A percentile compares a stretch with the other conserved stretches of the same genome.
Evolutionary conservation across 225 moss, liverwort and hornwort genomes (phyloP).

Genomic region (Takakia lepidozioides): DNA sequence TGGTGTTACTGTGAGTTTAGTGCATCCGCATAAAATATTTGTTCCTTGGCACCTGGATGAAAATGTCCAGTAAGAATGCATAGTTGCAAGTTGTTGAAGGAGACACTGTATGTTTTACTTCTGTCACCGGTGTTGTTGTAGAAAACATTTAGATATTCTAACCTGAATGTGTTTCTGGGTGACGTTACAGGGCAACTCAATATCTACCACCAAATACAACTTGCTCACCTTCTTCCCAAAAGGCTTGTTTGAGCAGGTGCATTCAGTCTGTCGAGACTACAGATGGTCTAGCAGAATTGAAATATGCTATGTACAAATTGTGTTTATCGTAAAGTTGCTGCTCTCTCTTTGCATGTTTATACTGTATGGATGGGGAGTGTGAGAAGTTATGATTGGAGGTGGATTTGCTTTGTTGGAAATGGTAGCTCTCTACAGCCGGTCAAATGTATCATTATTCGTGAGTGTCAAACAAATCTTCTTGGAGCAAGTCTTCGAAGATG

Average conservation of each 20-base stretch:
- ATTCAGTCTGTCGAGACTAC: not conserved
- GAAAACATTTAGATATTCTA: not conserved
- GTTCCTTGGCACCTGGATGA: not conserved
- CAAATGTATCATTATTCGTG: too few species aligned
- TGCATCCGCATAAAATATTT: not conserved
- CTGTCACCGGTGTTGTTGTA: too few species aligned
- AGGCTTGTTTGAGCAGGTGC: slow-evolving; percentile 90
- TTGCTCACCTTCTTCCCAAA: slow-evolving; percentile 84
- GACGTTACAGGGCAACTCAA: slow-evolving; percentile 65
- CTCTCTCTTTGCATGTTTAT: too few species aligned
- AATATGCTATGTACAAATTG: too few species aligned
- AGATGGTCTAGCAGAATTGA: not conserved
- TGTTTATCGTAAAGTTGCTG: too few species aligned
- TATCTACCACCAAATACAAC: slow-evolving; percentile 89
- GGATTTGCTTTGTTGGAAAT: too few species aligned
- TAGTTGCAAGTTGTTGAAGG: not conserved
- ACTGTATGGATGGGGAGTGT: too few species aligned
- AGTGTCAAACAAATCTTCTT: too few species aligned
- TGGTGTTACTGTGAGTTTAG: not conserved
- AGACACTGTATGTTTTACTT: too few species aligned
- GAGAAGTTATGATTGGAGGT: too few species aligned
- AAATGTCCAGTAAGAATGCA: not conserved
- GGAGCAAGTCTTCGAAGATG: too few species aligned
- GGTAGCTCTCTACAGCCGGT: too few species aligned
- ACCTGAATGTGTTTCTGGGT: not conserved